phyloP scores from a whole-genome alignment of 257 asterid species.

The Anisodus tanguticus region DNA sequence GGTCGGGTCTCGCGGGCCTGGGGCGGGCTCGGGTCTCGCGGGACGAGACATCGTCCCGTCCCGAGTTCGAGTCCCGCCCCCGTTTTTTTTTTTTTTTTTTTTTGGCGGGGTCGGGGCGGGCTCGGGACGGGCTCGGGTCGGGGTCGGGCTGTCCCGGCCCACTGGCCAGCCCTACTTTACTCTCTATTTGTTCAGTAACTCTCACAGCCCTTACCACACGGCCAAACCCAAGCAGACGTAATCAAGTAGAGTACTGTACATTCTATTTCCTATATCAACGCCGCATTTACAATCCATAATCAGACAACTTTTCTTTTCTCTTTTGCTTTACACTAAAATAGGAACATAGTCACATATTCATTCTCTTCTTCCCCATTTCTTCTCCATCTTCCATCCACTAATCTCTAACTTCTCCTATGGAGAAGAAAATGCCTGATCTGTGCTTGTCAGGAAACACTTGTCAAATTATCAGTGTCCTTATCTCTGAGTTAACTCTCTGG shows the following conservation, averaged over 20 bases:
- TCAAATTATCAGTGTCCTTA: slow-evolving; percentile 42
- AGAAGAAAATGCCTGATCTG: slow-evolving; percentile 51
- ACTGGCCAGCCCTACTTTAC: no score
- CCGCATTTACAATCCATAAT: slow-evolving; percentile 54
- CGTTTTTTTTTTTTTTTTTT: no score
- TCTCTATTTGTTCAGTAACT: neutral
- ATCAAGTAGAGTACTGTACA: neutral
- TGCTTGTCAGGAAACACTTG: slow-evolving; percentile 38
- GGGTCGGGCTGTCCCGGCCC: no score
- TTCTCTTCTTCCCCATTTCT: slow-evolving; percentile 27
- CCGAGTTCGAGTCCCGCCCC: no score
- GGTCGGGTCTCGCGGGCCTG: no score
- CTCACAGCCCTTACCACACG: neutral
- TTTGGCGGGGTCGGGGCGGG: no score
- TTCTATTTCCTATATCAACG: slow-evolving; percentile 65
- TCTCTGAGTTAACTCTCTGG: slow-evolving; percentile 45
- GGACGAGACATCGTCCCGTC: no score
- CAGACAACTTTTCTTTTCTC: slow-evolving; percentile 27
- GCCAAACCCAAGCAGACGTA: neutral
- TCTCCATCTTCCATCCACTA: slow-evolving; percentile 42
- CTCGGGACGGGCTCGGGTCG: no score
- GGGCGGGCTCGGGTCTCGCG: no score
- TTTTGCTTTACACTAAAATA: neutral
- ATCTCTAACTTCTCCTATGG: neutral
- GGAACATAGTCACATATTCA: slow-evolving; percentile 31